Percentiles rank a stretch among this genome's conserved stretches.
Evolutionary conservation across 2,329 filamentous ascomycete species (phyloP).

Genomic region (Fusarium sp.): DNA sequence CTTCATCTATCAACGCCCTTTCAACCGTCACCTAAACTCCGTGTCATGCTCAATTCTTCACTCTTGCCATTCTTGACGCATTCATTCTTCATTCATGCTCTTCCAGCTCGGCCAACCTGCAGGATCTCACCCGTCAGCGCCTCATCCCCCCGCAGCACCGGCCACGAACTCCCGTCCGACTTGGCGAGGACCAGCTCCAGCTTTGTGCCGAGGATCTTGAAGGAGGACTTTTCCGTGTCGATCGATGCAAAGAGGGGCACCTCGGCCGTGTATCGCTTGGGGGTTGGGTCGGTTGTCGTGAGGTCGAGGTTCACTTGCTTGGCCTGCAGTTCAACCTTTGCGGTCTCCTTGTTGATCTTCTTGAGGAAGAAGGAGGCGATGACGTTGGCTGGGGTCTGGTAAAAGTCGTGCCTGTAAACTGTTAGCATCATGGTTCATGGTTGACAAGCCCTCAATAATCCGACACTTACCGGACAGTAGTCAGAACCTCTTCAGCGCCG

Average conservation of each 20-base stretch:
- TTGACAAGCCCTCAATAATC: neutral
- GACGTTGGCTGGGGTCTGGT: conserved; percentile 86
- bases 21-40: conserved; percentile 31
- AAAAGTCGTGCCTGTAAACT: conserved; percentile 77
- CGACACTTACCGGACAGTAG: conserved; percentile 75
- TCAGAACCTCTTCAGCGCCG: conserved; percentile 74
- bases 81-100: conserved; percentile 59
- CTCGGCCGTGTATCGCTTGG: conserved; percentile 80
- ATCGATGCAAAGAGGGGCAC: conserved; percentile 83
- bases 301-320: conserved; percentile 80
- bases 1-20: conserved; percentile 26
- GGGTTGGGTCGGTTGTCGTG: conserved; percentile 79
- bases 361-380: conserved; percentile 96
- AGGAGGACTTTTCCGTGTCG: conserved; percentile 78
- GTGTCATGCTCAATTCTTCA: conserved; percentile 18
- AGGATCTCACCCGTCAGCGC: conserved; percentile 78
- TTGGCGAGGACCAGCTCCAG: conserved; percentile 80
- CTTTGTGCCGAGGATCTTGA: conserved; percentile 89
- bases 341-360: conserved; percentile 88
- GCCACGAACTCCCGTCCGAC: conserved; percentile 83
- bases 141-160: conserved; percentile 84
- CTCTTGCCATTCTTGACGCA: conserved; percentile 37
- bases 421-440: conserved; percentile 12
- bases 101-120: conserved; percentile 85
- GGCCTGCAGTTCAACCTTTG: conserved; percentile 75